A percentile compares a stretch with the other conserved stretches of the same genome.
Conservation (phyloP, 306 rosid species). For the Trichosanthes truncata region DNA sequence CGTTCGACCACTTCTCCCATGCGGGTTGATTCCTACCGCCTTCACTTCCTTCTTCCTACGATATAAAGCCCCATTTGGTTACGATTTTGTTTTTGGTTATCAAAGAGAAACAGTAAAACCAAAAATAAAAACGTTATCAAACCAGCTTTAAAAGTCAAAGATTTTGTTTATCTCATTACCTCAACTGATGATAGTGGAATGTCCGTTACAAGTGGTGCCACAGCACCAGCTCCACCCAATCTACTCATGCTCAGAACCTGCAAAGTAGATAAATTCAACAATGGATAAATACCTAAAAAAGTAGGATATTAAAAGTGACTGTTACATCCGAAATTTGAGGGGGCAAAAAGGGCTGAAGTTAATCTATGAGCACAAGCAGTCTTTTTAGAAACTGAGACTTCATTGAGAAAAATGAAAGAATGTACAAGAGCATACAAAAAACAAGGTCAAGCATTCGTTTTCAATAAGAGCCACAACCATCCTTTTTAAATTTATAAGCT, state of each 20-base stretch:
- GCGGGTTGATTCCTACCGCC: slow-evolving; percentile 85
- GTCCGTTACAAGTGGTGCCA: slow-evolving; percentile 89
- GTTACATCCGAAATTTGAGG: background rate
- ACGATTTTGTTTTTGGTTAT: background rate
- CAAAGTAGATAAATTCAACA: slow-evolving; percentile 18
- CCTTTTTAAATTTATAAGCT: background rate
- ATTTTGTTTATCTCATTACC: slow-evolving; percentile 31
- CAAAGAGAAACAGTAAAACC: background rate
- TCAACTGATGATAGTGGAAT: slow-evolving; percentile 84
- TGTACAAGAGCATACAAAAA: background rate
- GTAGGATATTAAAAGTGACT: background rate
- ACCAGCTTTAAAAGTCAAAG: slow-evolving; percentile 1
- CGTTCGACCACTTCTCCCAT: slow-evolving; percentile 95
- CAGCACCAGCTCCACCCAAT: slow-evolving; percentile 98
- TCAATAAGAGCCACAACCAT: background rate
- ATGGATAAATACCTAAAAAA: slow-evolving; percentile 1
- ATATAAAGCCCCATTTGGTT: background rate
- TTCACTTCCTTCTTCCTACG: slow-evolving; percentile 70
- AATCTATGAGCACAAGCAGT: background rate
- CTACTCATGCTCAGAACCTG: slow-evolving; percentile 99
- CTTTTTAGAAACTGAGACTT: background rate
- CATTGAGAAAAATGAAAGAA: too few relatives aligned
- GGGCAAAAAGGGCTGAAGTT: background rate
- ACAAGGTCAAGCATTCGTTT: background rate
- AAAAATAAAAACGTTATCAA: slow-evolving; percentile 8